These are phyloP conservation scores for Syzygium malaccense DNA, from an alignment of 441 rosid species.

Conservation along the genomic window DNA sequence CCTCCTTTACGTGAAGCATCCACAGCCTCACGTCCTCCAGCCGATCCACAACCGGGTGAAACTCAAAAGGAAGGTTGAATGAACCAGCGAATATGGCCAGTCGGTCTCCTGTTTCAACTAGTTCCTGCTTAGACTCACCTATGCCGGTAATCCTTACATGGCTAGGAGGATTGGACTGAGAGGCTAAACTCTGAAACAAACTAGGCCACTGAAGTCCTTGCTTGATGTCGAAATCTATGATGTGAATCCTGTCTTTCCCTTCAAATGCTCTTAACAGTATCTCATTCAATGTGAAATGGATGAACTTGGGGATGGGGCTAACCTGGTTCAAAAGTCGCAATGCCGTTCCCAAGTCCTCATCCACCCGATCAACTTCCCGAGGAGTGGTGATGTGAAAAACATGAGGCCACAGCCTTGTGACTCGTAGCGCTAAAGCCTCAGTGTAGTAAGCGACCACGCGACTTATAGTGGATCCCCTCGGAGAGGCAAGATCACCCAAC, in stretches of 20 bases:
- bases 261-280: slow-evolving; percentile 79
- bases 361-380: slow-evolving; percentile 64
- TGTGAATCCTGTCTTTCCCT: slow-evolving; percentile 87
- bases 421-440: slow-evolving; percentile 78
- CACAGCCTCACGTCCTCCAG: slow-evolving; percentile 94
- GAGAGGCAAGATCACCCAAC: slow-evolving; percentile 78
- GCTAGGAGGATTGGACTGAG: slow-evolving; percentile 64
- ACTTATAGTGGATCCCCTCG: slow-evolving; percentile 56
- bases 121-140: slow-evolving; percentile 86
- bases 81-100: slow-evolving; percentile 79
- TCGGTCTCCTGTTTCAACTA: slow-evolving; percentile 86
- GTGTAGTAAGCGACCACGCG: slow-evolving; percentile 77
- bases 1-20: slow-evolving; percentile 98
- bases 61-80: slow-evolving; percentile 77
- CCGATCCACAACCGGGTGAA: slow-evolving; percentile 92
- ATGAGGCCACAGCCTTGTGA: slow-evolving; percentile 84
- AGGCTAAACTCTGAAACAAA: slow-evolving; percentile 87
- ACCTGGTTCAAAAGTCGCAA: slow-evolving; percentile 84
- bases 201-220: slow-evolving; percentile 99
- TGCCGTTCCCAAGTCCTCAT: slow-evolving; percentile 65
- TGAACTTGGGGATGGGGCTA: slow-evolving; percentile 79
- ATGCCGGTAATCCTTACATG: slow-evolving; percentile 86
- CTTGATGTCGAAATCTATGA: slow-evolving; percentile 92
- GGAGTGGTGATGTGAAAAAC: slow-evolving; percentile 73
- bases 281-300: slow-evolving; percentile 90